A percentile compares a stretch with the other conserved stretches of the same genome.
Evolutionary conservation across 2,329 filamentous ascomycete species (phyloP).

Genomic region (Sporothrix dimorphospora): DNA sequence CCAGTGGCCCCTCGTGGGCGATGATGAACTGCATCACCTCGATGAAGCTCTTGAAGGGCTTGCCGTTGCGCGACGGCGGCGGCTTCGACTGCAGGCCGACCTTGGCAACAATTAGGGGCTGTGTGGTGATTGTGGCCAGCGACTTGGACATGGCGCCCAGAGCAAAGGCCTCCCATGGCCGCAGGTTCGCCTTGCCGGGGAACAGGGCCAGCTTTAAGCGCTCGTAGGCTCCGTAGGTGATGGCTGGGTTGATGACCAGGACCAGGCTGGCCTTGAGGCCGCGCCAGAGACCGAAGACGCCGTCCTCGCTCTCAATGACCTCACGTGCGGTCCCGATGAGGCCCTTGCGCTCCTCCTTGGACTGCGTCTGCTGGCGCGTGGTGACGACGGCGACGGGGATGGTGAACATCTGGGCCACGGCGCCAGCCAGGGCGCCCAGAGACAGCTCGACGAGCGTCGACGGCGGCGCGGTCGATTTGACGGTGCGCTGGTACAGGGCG

Average conservation of each 20-base stretch:
- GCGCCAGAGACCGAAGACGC: slow-evolving; percentile 86
- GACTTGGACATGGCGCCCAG: slow-evolving; percentile 92
- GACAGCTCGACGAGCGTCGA: slow-evolving; percentile 81
- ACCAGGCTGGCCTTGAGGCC: slow-evolving; percentile 95
- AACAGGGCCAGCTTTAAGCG: slow-evolving; percentile 78
- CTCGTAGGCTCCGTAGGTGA: slow-evolving; percentile 97
- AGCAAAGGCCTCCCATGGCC: slow-evolving; percentile 85
- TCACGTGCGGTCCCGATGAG: slow-evolving; percentile 86
- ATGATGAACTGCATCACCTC: slow-evolving; percentile 97
- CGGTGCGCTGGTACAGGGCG: slow-evolving; percentile 70
- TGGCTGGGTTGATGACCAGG: slow-evolving; percentile 92
- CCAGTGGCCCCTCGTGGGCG: slow-evolving; percentile 77
- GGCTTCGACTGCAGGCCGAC: slow-evolving; percentile 94
- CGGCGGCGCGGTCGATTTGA: slow-evolving; percentile 58
- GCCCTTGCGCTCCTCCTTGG: slow-evolving; percentile 80
- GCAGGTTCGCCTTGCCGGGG: slow-evolving; percentile 73
- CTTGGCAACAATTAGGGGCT: slow-evolving; percentile 96
- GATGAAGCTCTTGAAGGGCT: slow-evolving; percentile 88
- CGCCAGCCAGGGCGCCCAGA: slow-evolving; percentile 84
- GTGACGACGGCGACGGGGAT: slow-evolving; percentile 96
- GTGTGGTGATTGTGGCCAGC: slow-evolving; percentile 86
- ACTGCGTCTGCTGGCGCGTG: slow-evolving; percentile 92
- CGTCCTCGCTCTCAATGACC: slow-evolving; percentile 88
- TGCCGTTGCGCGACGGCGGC: slow-evolving; percentile 79
- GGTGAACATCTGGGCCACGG: slow-evolving; percentile 91